These are phyloP conservation scores for Stephanodiscus minutulus DNA, from an alignment of 108 stramenopile species.

Conservation along the genomic window DNA sequence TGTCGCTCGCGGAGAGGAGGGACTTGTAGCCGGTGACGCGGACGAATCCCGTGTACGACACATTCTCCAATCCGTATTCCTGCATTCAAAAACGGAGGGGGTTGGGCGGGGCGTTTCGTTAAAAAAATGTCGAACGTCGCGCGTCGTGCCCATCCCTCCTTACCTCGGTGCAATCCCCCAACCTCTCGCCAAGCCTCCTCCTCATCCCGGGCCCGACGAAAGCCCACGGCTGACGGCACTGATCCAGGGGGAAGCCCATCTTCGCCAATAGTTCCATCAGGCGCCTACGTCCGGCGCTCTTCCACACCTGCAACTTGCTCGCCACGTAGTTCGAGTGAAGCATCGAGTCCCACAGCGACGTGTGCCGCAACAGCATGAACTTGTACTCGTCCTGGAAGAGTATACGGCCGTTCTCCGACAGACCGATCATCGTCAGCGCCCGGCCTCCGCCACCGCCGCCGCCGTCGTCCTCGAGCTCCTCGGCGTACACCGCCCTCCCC, in stretches of 20 bases:
- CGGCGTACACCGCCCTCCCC: conserved; percentile 68
- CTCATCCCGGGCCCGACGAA: conserved; percentile 77
- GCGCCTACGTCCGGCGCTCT: conserved; percentile 55
- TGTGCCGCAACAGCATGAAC: conserved; percentile 81
- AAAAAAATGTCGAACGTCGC: not conserved
- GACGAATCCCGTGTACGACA: conserved; percentile 80
- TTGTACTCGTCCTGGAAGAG: conserved; percentile 70
- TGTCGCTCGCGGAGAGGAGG: conserved; percentile 80
- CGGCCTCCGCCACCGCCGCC: conserved; percentile 5
- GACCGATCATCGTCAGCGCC: conserved; percentile 61
- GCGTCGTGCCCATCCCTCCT: conserved; percentile 12
- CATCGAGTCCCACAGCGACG: conserved; percentile 81
- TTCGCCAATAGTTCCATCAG: conserved; percentile 86
- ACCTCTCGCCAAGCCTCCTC: conserved; percentile 60
- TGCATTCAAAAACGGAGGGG: conserved; percentile 12
- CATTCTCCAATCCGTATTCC: conserved; percentile 81
- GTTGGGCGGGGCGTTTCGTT: not conserved
- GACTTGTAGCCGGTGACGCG: conserved; percentile 86
- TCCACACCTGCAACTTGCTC: conserved; percentile 73
- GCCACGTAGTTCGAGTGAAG: conserved; percentile 72
- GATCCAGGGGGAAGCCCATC: conserved; percentile 84
- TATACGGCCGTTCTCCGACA: conserved; percentile 79
- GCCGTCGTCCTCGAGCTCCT: conserved; percentile 50
- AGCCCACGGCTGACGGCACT: conserved; percentile 80
- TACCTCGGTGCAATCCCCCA: conserved; percentile 70